Evolutionary conservation across 2,329 filamentous ascomycete genomes (phyloP), one percentile per base, ranked within the genome.

Genomic region (Colletotrichum ledebouriae): DNA sequence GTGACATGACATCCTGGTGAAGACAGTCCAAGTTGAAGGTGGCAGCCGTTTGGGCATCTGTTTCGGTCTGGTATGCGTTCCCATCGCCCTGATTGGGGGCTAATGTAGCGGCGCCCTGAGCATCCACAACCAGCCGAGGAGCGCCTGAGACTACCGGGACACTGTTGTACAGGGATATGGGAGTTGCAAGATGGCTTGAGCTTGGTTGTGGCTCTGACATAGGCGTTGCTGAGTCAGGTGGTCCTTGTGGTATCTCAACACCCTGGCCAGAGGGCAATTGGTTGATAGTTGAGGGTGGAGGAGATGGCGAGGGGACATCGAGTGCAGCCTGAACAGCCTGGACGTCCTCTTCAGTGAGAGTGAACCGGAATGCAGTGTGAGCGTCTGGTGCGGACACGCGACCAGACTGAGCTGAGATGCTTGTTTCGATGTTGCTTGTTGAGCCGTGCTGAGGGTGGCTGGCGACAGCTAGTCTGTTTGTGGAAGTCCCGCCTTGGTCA

Each of bases 1-100:
- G 25, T 9, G 60, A 12, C 65, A 68, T 68, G 7, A 15, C 46
- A 22, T 53, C 37, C 6, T 12, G 52, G 22, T 44, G 37, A 7
- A 64, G 33, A 33, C 64, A 58, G 3, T 58, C 39, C 13, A 22
- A 22, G 15, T 33, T 13, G 37, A 12, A 39, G 37, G 37, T 39
- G 37, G 10, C 13, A 6, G 37, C 13, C 11, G 10, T 39, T 39
- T 39, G 37, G 4, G 37, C 13, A 39, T 10, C 37, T 12, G 37
- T 39, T 15, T 39, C 37, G 6, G 12, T 39, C 37, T 39, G 11
- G 11, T 39, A 12, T 6, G 37, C 13, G 11, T 12, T 12, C 13
- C 11, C 37, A 39, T 39, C 9, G 37, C 13, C 37, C 37, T 39
- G 37, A 15, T 13, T 39, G 37, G n/a, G 7, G 11, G n/a, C n/a